Evolutionary conservation across 768 basidiomycete genomes (phyloP).

Genomic region (Lentinula boryana): DNA sequence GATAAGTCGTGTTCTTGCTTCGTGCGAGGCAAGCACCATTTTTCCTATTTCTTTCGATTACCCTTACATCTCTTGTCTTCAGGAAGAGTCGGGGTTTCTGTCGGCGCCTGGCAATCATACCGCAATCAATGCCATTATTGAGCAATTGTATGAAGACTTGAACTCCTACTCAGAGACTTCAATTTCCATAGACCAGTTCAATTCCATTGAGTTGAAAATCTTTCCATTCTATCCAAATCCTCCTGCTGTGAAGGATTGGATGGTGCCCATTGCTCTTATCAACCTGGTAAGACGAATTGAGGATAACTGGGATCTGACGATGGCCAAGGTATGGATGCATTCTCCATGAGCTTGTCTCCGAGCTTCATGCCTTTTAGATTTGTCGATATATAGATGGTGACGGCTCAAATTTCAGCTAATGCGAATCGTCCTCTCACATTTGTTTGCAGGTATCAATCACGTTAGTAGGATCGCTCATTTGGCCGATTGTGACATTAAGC

Average conservation of each 20-base stretch:
- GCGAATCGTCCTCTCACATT: neutral
- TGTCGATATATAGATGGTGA: constrained; percentile 77
- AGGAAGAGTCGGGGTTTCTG: constrained; percentile 89
- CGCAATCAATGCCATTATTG: constrained; percentile 76
- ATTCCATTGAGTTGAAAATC: constrained; percentile 92
- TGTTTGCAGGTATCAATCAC: constrained; percentile 52
- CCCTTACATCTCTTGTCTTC: constrained; percentile 4
- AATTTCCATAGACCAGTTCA: constrained; percentile 85
- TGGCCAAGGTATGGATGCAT: constrained; percentile 59
- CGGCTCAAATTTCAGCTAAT: neutral
- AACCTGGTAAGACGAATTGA: constrained; percentile 76
- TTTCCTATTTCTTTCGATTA: neutral
- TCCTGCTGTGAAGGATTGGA: constrained; percentile 85
- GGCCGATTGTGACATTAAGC: constrained; percentile 78
- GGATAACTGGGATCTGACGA: constrained; percentile 94
- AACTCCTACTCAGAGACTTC: constrained; percentile 97
- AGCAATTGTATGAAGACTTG: constrained; percentile 94
- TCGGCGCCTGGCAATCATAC: constrained; percentile 65
- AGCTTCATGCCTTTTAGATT: constrained; percentile 36
- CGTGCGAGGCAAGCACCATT: constrained; percentile 72
- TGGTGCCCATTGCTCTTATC: constrained; percentile 88
- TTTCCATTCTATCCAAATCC: constrained; percentile 98
- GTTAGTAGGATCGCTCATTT: constrained; percentile 87
- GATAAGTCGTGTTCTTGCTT: constrained; percentile 80
- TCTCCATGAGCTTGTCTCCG: neutral